phyloP scores from a whole-genome alignment of 1,284 basidiomycete genomes.

The Fomitopsis palustris region DNA sequence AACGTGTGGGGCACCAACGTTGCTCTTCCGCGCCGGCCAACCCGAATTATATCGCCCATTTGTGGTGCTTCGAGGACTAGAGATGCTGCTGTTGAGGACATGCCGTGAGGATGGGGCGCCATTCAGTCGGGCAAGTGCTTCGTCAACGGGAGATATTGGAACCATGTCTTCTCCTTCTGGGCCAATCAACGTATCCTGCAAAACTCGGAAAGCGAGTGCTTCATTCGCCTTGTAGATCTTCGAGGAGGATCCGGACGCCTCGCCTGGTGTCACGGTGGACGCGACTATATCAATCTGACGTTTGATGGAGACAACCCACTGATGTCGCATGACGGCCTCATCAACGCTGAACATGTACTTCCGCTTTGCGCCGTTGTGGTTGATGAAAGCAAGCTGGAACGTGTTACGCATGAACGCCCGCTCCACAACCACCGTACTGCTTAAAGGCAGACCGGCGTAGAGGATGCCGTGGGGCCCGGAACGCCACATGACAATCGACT shows the following conservation, averaged over 20 bases:
- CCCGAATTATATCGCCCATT: neutral
- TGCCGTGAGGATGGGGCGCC: constrained; percentile 9
- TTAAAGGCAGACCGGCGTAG: constrained; percentile 78
- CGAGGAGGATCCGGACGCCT: constrained; percentile 31
- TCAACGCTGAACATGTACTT: constrained; percentile 93
- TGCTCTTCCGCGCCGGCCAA: constrained; percentile 6
- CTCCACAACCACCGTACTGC: constrained; percentile 76
- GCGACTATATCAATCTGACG: constrained; percentile 59
- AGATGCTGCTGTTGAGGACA: constrained; percentile 14
- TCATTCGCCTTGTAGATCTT: constrained; percentile 65
- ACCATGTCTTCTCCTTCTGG: constrained; percentile 14
- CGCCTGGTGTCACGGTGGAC: constrained; percentile 31
- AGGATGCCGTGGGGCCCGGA: constrained; percentile 76
- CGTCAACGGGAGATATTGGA: constrained; percentile 21
- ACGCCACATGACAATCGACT: constrained; percentile 78
- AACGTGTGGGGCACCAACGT: constrained; percentile 35
- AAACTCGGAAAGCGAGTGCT: constrained; percentile 70
- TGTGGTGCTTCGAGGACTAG: constrained; percentile 8
- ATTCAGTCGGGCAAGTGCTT: constrained; percentile 24
- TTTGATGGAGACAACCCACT: constrained; percentile 72
- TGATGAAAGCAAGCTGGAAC: constrained; percentile 84
- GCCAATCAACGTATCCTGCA: constrained; percentile 80
- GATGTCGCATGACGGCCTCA: constrained; percentile 67
- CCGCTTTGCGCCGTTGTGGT: constrained; percentile 65
- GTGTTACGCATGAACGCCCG: constrained; percentile 93